Conservation (phyloP, 495 filamentous ascomycete species). For the Neurospora tetrasperma region DNA sequence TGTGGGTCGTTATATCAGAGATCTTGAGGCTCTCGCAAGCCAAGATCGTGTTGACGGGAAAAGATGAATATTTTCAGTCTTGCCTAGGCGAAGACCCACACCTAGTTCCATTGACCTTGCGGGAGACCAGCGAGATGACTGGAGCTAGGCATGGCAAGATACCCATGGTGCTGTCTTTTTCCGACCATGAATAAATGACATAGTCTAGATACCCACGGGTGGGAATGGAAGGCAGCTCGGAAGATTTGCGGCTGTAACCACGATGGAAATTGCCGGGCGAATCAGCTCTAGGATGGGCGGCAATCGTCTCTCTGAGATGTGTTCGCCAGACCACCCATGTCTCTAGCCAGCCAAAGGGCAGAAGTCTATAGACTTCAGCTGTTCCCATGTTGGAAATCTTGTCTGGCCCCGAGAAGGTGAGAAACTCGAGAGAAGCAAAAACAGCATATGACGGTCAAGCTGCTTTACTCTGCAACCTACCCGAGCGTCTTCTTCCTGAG, state of each 20-base stretch:
- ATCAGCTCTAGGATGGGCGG: not conserved
- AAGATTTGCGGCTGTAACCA: not conserved
- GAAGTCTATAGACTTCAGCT: not conserved
- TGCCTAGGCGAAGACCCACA: not conserved
- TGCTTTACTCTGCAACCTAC: conserved; percentile 19
- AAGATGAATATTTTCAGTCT: not conserved
- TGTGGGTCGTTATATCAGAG: not conserved
- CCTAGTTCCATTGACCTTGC: not conserved
- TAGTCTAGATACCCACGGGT: not conserved
- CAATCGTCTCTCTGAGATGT: not conserved
- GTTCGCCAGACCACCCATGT: not conserved
- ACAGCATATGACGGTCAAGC: not conserved
- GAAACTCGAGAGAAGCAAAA: not conserved
- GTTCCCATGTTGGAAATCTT: not conserved
- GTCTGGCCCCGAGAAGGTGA: not conserved
- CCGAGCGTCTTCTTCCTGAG: conserved; percentile 26
- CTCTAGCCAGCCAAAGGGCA: not conserved
- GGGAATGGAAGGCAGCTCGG: not conserved
- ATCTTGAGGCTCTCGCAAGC: not conserved
- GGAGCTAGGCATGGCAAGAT: not conserved
- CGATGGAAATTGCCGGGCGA: not conserved
- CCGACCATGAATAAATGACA: not conserved
- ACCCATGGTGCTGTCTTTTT: not conserved
- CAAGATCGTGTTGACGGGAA: not conserved
- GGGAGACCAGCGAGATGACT: not conserved